phyloP scores from a whole-genome alignment of 2,329 filamentous ascomycete genomes.

The Penicillium decumbens region DNA sequence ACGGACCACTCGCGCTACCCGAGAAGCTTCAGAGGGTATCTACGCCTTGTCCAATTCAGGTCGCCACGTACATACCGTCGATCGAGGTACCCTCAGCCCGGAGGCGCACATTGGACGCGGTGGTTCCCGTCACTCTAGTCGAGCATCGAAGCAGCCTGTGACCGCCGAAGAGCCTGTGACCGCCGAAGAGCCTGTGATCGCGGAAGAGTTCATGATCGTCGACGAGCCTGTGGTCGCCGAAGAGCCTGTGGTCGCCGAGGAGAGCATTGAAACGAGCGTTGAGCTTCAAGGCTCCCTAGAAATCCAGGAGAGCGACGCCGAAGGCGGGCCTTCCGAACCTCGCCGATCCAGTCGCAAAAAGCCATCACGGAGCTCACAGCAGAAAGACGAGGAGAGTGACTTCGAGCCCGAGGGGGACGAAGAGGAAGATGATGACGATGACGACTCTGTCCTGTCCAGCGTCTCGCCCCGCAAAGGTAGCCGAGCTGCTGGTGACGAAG shows the following conservation, averaged over 20 bases:
- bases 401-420: constrained; percentile 60
- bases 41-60: constrained; percentile 57
- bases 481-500: constrained; percentile 43
- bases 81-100: constrained; percentile 52
- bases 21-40: constrained; percentile 54
- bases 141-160: constrained; percentile 37
- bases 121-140: constrained; percentile 32
- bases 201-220: too few species aligned
- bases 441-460: constrained; percentile 48
- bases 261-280: constrained; percentile 44
- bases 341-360: constrained; percentile 41
- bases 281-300: constrained; percentile 42
- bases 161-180: constrained; percentile 43
- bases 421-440: constrained; percentile 49
- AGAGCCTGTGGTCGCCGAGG: constrained; percentile 44
- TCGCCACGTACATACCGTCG: constrained; percentile 52
- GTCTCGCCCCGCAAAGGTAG: constrained; percentile 40
- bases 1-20: constrained; percentile 56
- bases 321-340: constrained; percentile 19
- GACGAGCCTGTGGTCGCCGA: constrained; percentile 9
- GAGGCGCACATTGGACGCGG: constrained; percentile 35
- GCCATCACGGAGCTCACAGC: constrained; percentile 41
- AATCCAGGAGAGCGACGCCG: constrained; percentile 39
- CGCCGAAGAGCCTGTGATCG: too few species aligned
- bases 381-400: constrained; percentile 57